Conservation (phyloP, 768 basidiomycete genomes). For the Rhizopogon vinicolor region DNA sequence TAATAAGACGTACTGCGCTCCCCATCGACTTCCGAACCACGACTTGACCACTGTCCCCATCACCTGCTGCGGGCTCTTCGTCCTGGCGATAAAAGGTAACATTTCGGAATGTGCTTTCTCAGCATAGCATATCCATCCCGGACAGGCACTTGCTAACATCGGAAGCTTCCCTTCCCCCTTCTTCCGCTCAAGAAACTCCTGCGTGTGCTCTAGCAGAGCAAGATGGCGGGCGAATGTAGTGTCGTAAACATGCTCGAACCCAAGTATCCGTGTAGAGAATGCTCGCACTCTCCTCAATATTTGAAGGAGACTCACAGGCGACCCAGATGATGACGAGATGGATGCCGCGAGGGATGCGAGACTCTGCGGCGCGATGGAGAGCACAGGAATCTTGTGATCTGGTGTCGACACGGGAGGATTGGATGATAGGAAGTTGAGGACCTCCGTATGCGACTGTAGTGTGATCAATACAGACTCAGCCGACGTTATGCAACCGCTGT, state of each 20-base stretch:
- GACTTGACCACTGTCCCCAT: slow-evolving; percentile 93
- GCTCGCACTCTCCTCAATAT: slow-evolving; percentile 67
- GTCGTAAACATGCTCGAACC: slow-evolving; percentile 84
- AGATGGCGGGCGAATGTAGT: slow-evolving; percentile 93
- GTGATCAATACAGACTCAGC: slow-evolving; percentile 97
- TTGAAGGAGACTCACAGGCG: slow-evolving; percentile 44
- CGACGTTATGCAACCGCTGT: slow-evolving; percentile 95
- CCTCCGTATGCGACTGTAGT: slow-evolving; percentile 91
- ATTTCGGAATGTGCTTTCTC: slow-evolving; percentile 96
- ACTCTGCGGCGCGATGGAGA: slow-evolving; percentile 88
- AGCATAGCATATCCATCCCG: slow-evolving; percentile 99
- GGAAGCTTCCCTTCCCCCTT: slow-evolving; percentile 51
- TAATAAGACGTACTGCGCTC: slow-evolving; percentile 52
- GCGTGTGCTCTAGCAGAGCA: slow-evolving; percentile 73
- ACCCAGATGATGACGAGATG: slow-evolving; percentile 40
- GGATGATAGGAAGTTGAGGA: slow-evolving; percentile 67
- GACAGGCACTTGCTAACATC: slow-evolving; percentile 94
- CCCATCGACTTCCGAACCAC: slow-evolving; percentile 71
- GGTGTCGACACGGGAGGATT: slow-evolving; percentile 42
- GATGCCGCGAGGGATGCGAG: slow-evolving; percentile 77
- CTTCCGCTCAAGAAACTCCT: slow-evolving; percentile 76
- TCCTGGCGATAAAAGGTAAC: slow-evolving; percentile 82
- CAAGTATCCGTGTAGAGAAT: slow-evolving; percentile 64
- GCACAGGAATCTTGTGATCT: slow-evolving; percentile 53
- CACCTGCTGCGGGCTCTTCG: slow-evolving; percentile 91